Base-by-base conservation (phyloP, 2,329 filamentous ascomycete genomes). In the Fusarium poae region DNA sequence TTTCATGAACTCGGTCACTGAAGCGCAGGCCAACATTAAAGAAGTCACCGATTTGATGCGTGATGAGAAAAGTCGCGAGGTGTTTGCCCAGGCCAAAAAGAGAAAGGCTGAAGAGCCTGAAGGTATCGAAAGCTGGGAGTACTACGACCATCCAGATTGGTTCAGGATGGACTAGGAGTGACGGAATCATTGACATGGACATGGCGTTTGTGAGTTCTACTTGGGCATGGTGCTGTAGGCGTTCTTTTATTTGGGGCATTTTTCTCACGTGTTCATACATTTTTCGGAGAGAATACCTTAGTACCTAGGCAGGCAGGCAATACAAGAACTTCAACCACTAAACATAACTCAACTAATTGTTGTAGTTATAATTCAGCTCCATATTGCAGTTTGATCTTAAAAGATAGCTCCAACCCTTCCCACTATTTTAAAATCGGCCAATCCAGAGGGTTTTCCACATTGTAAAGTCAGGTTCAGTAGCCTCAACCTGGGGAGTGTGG, bases 61-160 rank as follows among this genome's bases (percentile, higher is more conserved):
- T 13, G 80, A 80, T 67, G 82, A 84, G 6, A 79, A 82, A 44
- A 85, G 78, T 62, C 81, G 79, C 44, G 82, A 82, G 53, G 79
- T 88, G 13, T 79, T 90, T 55, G 81, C 84, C 13, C 82, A 85
- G 58, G 86, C 84, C 3, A 80, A 77, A 40, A 82, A 84, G 71
- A 89, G 88, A 70, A 83, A 83, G 20, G 79, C 83, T 54, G 82
- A 84, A 39, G 85, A 88, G 43, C 84, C 86, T 0, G 81, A 82
- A 51, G 85, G 83, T 6, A 89, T 90, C 67, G 85, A 83, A 69
- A 83, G 84, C 3, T 90, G 88, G 88, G 82, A 81, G 48, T 82
- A 86, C 21, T 83, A 81, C 56, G 86, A 90, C 35, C 82, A 90
- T 57, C 86, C 88, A 4, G 82, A 87, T 65, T 91, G 88, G 87